Evolutionary conservation across 805 yeast genomes (phyloP).

Genomic region (Cyberlindnera mycetangii): DNA sequence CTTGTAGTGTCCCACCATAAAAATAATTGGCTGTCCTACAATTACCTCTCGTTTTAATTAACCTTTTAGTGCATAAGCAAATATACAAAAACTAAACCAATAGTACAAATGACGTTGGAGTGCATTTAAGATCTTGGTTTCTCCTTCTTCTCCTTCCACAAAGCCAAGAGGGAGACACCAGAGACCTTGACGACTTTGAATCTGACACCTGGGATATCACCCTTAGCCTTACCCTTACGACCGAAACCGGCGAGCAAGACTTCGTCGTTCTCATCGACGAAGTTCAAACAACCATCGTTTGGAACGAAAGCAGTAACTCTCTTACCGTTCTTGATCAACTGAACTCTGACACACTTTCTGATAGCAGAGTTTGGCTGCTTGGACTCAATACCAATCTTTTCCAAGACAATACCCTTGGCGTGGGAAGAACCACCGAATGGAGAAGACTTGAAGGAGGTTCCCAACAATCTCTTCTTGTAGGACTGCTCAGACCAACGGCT

Average conservation of each 20-base stretch:
- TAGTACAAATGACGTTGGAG: constrained; percentile 14
- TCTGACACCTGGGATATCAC: constrained; percentile 99
- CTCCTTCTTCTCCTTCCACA: constrained; percentile 99
- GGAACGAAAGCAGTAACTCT: constrained; percentile 99
- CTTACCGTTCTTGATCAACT: constrained; percentile 99
- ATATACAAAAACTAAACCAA: constrained; percentile 24
- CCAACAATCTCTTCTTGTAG: constrained; percentile 98
- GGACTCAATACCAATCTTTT: constrained; percentile 99
- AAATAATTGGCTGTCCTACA: background rate
- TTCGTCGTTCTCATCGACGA: constrained; percentile 99
- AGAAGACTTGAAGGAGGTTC: constrained; percentile 99
- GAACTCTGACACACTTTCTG: constrained; percentile 99
- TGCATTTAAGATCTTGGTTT: constrained; percentile 94
- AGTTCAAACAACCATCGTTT: constrained; percentile 99
- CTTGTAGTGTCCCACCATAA: too few relatives aligned
- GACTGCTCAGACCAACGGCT: constrained; percentile 99
- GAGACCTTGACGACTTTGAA: constrained; percentile 99
- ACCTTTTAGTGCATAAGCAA: constrained; percentile 29
- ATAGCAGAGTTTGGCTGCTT: constrained; percentile 99
- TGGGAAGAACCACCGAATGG: constrained; percentile 99
- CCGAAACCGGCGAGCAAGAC: constrained; percentile 99
- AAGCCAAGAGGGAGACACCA: constrained; percentile 99
- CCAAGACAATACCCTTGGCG: constrained; percentile 99
- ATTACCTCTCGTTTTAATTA: constrained; percentile 6
- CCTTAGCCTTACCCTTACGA: constrained; percentile 99